These are phyloP conservation scores for Fraxinus greggii DNA, from an alignment of 305 asterid genomes.

Conservation along the genomic window DNA sequence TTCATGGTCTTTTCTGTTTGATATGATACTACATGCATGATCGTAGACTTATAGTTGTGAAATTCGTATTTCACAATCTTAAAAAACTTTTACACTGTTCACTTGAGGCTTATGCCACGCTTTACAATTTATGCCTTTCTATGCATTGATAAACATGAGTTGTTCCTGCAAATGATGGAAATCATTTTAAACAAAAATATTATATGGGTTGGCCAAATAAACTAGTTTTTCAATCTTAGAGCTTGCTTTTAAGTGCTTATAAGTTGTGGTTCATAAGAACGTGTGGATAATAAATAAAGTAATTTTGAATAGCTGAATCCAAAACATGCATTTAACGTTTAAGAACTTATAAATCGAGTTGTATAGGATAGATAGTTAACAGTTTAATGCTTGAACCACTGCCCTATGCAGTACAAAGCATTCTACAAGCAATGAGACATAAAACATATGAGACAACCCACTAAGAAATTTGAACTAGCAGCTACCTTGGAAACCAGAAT, in stretches of 20 bases:
- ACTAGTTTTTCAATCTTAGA: not conserved
- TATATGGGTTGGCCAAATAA: not conserved
- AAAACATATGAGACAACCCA: not conserved
- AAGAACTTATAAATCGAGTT: not conserved
- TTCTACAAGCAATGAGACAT: not conserved
- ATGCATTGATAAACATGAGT: not conserved
- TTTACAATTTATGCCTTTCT: not conserved
- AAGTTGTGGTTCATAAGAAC: not conserved
- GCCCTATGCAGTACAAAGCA: not conserved
- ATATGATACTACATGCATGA: not conserved
- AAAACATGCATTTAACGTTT: not conserved
- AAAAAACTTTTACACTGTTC: not conserved
- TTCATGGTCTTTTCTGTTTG: not conserved
- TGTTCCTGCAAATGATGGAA: not conserved
- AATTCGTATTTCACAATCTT: not conserved
- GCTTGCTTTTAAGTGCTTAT: not conserved
- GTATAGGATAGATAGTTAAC: not conserved
- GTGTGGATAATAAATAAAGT: not conserved
- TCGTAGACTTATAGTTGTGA: not conserved
- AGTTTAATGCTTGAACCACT: not conserved
- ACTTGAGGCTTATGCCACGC: not conserved
- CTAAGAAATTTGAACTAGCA: not conserved
- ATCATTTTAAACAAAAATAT: not conserved
- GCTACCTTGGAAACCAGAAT: not conserved
- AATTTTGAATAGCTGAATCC: not conserved